Base-by-base conservation (phyloP, 805 yeast genomes). In the Candida sithepensis region DNA sequence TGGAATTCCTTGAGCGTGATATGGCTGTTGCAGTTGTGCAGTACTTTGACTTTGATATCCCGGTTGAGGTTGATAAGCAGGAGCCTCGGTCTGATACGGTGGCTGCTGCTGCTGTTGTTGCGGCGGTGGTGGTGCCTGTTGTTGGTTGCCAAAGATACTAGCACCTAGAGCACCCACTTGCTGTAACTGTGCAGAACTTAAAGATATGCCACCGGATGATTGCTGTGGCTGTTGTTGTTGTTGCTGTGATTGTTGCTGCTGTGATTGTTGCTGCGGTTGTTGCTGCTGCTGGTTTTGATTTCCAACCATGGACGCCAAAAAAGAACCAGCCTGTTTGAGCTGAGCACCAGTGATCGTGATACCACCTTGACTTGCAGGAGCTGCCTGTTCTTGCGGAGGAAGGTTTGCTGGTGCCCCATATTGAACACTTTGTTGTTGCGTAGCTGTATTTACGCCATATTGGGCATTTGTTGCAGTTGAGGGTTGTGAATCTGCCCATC, bases 291-390 rank as follows among this genome's bases (percentile, higher is more conserved):
- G 54, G 19, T 36, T 30, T 36, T 43, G 53, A 23, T 18, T 24
- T 9, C 43, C 38, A 20, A 40, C 34, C 2, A 53, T 43, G 5
- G 50, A 45, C 3, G 50, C 34, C 3, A 49, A 18, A 20, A 52
- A 39, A 9, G 53, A 47, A 3, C 56, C 57, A 5, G 56, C 56
- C 21, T 54, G 57, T 23, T 43, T 45, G 23, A 54, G 20, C 41
- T 54, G 58, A 38, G 42, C 32, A 1, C 44, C 44, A 18, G 56
- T 34, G 9, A 54, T 48, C 8, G 52, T 46, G 22, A 51, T 41
- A 14, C 46, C 44, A 1, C 43, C 44, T 39, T 41, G 47, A 20
- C 19, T 39, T 26, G 49, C 52, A 60, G 41, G 57, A 58, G 26
- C 20, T 33, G 46, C 10, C 44, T 50, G 56, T 23, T 47, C 59